Evolutionary conservation across 441 rosid species (phyloP).

Genomic region (Bruguiera hainesii): DNA sequence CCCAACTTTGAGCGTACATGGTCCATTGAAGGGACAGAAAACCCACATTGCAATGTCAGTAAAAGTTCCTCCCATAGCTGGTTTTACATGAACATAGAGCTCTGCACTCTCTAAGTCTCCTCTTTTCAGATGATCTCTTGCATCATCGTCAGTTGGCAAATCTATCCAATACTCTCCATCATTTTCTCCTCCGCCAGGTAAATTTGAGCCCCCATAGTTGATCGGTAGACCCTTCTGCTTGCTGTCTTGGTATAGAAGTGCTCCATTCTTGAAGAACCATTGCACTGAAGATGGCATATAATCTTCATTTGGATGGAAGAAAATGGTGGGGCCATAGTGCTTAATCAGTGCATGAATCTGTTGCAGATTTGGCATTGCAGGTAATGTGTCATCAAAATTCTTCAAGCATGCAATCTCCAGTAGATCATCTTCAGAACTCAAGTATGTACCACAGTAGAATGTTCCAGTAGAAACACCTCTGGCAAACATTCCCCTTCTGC

Average conservation of each 20-base stretch:
- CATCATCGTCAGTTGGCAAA: constrained; percentile 45
- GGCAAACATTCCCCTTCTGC: constrained; percentile 53
- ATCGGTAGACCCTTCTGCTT: constrained; percentile 35
- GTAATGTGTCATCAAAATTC: constrained; percentile 45
- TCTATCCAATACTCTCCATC: constrained; percentile 79
- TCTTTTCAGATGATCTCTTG: constrained; percentile 32
- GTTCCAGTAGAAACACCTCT: constrained; percentile 68
- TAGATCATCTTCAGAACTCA: constrained; percentile 33
- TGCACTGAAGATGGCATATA: constrained; percentile 78
- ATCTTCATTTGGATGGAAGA: constrained; percentile 69
- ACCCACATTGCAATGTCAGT: constrained; percentile 87
- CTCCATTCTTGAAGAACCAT: constrained; percentile 72
- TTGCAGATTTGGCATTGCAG: constrained; percentile 70
- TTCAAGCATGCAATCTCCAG: constrained; percentile 49
- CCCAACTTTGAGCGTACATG: constrained; percentile 71
- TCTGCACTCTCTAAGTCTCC: constrained; percentile 68
- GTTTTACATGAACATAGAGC: constrained; percentile 75
- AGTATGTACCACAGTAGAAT: constrained; percentile 51
- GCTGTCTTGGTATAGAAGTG: constrained; percentile 46
- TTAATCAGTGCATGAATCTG: constrained; percentile 60
- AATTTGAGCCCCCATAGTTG: constrained; percentile 51
- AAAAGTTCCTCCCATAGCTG: constrained; percentile 76
- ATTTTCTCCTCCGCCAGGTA: constrained; percentile 63
- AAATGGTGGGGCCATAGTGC: constrained; percentile 70
- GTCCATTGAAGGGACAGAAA: constrained; percentile 91